Conservation (phyloP, 495 filamentous ascomycete species). For the Bombardia bombarda region DNA sequence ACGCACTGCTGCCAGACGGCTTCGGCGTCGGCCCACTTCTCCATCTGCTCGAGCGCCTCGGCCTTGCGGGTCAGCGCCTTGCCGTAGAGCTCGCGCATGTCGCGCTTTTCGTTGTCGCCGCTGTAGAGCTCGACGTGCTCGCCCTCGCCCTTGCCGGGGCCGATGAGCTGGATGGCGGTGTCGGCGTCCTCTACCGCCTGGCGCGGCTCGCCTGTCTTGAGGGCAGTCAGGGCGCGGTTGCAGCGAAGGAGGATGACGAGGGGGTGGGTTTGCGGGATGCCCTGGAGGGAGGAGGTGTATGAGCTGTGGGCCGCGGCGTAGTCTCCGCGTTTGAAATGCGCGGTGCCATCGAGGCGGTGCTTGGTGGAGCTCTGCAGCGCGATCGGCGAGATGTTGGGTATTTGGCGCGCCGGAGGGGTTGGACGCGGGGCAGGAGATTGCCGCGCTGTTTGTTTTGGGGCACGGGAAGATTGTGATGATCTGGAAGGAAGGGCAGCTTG, state of each 20-base stretch:
- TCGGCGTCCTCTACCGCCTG: slow-evolving; percentile 78
- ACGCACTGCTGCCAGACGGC: slow-evolving; percentile 74
- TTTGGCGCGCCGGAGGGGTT: slow-evolving; percentile 40
- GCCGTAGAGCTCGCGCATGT: slow-evolving; percentile 87
- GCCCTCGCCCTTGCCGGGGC: slow-evolving; percentile 63
- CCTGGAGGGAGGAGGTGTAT: slow-evolving; percentile 67
- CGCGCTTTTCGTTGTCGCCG: slow-evolving; percentile 56
- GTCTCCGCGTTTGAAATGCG: slow-evolving; percentile 89
- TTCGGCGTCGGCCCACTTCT: slow-evolving; percentile 82
- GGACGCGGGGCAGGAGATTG: slow-evolving; percentile 28
- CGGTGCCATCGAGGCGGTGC: slow-evolving; percentile 71
- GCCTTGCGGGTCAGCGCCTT: slow-evolving; percentile 93
- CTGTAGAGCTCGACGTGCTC: slow-evolving; percentile 63
- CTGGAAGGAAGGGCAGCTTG: slow-evolving; percentile 15
- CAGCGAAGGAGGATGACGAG: slow-evolving; percentile 77
- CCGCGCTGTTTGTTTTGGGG: slow-evolving; percentile 31
- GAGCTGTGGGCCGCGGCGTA: slow-evolving; percentile 75
- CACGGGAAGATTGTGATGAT: slow-evolving; percentile 21
- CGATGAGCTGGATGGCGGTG: slow-evolving; percentile 70
- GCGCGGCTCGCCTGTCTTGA: slow-evolving; percentile 87
- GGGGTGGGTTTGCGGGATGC: slow-evolving; percentile 73
- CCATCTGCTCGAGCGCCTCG: slow-evolving; percentile 89
- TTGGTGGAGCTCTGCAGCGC: slow-evolving; percentile 64
- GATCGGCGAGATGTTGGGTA: slow-evolving; percentile 59
- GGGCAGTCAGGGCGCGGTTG: slow-evolving; percentile 81